Percentiles rank a stretch among this genome's conserved stretches.
Evolutionary conservation across 805 yeast genomes (phyloP).

Genomic region (Kuraishia molischiana): DNA sequence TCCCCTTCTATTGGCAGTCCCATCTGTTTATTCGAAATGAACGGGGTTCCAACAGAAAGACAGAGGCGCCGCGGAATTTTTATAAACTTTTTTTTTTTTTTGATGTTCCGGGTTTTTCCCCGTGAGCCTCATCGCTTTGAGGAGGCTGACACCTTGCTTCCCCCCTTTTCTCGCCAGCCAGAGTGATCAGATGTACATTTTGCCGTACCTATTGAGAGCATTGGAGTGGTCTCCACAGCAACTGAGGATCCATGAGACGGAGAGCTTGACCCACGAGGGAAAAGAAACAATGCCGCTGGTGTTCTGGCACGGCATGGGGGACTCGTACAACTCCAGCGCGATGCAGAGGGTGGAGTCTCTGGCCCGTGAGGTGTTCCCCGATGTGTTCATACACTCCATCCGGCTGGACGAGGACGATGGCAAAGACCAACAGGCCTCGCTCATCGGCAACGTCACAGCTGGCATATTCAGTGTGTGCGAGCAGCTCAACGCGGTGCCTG

Average conservation of each 20-base stretch:
- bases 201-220: too few relatives aligned
- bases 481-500: conserved; percentile 34
- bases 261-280: too few relatives aligned
- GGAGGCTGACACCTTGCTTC: too few relatives aligned
- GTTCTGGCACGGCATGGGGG: conserved; percentile 84
- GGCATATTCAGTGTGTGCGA: conserved; percentile 49
- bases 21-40: neutral
- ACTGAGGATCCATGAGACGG: too few relatives aligned
- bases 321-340: conserved; percentile 52
- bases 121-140: too few relatives aligned
- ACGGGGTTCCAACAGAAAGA: too few relatives aligned
- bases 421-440: conserved; percentile 42
- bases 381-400: conserved; percentile 41
- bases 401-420: conserved; percentile 36
- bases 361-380: conserved; percentile 37
- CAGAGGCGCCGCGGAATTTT: too few relatives aligned
- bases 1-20: neutral
- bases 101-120: too few relatives aligned
- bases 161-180: too few relatives aligned
- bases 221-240: too few relatives aligned
- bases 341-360: conserved; percentile 36
- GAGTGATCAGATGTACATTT: too few relatives aligned
- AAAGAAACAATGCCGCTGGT: conserved; percentile 48
- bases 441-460: conserved; percentile 49
- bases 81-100: too few relatives aligned